Evolutionary conservation across 305 asterid genomes (phyloP).

Genomic region (Lippia alba): DNA sequence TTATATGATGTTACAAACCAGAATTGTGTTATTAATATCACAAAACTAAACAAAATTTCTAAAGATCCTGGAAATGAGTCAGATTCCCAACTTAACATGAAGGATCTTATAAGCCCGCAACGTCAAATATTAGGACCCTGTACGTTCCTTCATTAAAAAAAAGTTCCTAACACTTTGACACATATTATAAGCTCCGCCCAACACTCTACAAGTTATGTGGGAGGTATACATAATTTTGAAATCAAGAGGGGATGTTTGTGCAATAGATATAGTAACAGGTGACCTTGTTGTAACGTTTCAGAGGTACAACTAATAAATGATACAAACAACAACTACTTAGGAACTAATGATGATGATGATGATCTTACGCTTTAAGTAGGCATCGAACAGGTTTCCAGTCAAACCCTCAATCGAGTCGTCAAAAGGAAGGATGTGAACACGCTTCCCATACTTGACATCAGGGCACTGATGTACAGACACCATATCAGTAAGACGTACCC

Average conservation of each 20-base stretch:
- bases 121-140: too few relatives aligned
- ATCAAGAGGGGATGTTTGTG: not conserved
- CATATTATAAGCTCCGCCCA: too few relatives aligned
- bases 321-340: not conserved
- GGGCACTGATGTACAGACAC: slow-evolving; percentile 58
- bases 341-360: not conserved
- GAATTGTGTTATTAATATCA: too few relatives aligned
- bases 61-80: too few relatives aligned
- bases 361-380: slow-evolving; percentile 51
- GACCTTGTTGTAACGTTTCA: too few relatives aligned
- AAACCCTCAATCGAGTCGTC: slow-evolving; percentile 57
- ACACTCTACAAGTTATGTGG: not conserved
- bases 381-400: slow-evolving; percentile 58
- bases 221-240: too few relatives aligned
- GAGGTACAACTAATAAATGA: not conserved
- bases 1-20: too few relatives aligned
- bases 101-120: too few relatives aligned
- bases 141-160: too few relatives aligned
- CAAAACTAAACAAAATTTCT: too few relatives aligned
- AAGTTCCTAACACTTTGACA: too few relatives aligned
- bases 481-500: slow-evolving; percentile 48
- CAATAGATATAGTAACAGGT: not conserved
- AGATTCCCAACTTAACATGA: too few relatives aligned
- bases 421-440: slow-evolving; percentile 55
- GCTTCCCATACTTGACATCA: slow-evolving; percentile 55